Base-by-base conservation (phyloP, 139 green algal genomes). In the Spirogloea muscicola region DNA sequence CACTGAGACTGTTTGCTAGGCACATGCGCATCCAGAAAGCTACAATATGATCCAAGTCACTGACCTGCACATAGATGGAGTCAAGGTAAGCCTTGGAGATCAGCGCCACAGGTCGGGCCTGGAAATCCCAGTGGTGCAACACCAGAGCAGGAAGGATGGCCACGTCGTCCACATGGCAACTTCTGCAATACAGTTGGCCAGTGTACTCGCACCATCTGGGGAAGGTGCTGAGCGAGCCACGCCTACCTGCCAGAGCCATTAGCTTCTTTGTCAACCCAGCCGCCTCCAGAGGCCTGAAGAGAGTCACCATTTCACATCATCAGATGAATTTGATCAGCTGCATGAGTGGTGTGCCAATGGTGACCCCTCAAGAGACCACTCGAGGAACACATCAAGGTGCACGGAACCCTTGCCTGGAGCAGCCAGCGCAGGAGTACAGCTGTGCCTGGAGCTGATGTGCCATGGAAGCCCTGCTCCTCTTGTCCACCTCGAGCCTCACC, bases 71-170 rank as follows among this genome's bases (percentile, higher is more conserved):
- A 25, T 77, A 67, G 29, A 87, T 86, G 18, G 81, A 72, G 9
- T 52, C 69, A 36, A 89, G 75, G 58, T 86, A 89, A 13, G 84
- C 79, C 6, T 73, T 71, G 2, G 83, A 76, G 9, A 72, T 25
- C 67, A 68, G 44, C 63, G 51, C 86, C 16, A 89, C 85, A 3
- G 55, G 67, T 3, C 58, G 58, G 5, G 62, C 62, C 13, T 31
- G 46, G 52, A 89, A 89, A 61, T 88, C 84, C 85, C 85, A 89
- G n/a, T 4, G 13, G 31, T 84, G 77, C 36, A 89, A 69, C 29
- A 87, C 83, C 0, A 67, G 63, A 16, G 76, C 49, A 0, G 85
- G 85, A 1, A 89, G 18, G 1, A 79, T 46, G 1, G 75, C 66
- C 5, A 42, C 71, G 5, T 81, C 60, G 36, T 58, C 37, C 1